Conservation (phyloP, 2,329 filamentous ascomycete species). For the Furcasterigmium furcatum region DNA sequence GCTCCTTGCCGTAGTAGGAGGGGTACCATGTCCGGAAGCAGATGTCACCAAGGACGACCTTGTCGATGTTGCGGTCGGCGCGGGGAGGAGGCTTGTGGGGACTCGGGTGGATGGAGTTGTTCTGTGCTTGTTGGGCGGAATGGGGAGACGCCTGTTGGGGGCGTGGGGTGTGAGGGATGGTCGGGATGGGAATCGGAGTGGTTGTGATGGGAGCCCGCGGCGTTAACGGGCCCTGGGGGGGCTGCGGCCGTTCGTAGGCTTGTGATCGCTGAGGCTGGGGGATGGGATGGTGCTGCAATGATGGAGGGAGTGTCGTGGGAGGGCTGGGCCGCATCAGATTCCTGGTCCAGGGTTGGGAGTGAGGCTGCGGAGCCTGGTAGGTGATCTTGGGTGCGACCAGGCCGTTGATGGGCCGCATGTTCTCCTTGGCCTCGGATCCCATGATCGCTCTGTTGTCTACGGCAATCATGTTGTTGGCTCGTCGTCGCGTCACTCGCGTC, state of each 20-base stretch:
- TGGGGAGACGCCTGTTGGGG: conserved; percentile 2
- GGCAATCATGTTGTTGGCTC: conserved; percentile 5
- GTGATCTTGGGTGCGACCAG: conserved; percentile 37
- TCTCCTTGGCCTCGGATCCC: conserved; percentile 15
- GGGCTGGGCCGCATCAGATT: conserved; percentile 13
- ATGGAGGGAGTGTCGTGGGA: conserved; percentile 13
- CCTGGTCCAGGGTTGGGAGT: conserved; percentile 10
- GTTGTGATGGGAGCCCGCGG: neutral
- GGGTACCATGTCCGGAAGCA: conserved; percentile 91
- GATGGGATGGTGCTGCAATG: conserved; percentile 6
- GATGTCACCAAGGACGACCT: conserved; percentile 80
- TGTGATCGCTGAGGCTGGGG: conserved; percentile 5
- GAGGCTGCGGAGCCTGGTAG: conserved; percentile 33
- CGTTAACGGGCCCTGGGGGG: conserved; percentile 8
- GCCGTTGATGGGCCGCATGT: conserved; percentile 24
- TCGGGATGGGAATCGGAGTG: conserved; percentile 18
- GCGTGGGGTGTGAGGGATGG: conserved; percentile 31
- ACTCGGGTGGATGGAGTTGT: conserved; percentile 8
- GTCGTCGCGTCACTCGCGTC: conserved; percentile 6
- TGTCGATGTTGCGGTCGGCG: conserved; percentile 75
- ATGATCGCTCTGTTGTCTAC: neutral
- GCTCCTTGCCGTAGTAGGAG: conserved; percentile 79
- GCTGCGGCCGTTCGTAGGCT: conserved; percentile 5
- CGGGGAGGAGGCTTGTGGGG: conserved; percentile 31
- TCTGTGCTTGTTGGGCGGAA: conserved; percentile 3